phyloP scores from a whole-genome alignment of 2,329 filamentous ascomycete genomes.

The Beauveria varroae region DNA sequence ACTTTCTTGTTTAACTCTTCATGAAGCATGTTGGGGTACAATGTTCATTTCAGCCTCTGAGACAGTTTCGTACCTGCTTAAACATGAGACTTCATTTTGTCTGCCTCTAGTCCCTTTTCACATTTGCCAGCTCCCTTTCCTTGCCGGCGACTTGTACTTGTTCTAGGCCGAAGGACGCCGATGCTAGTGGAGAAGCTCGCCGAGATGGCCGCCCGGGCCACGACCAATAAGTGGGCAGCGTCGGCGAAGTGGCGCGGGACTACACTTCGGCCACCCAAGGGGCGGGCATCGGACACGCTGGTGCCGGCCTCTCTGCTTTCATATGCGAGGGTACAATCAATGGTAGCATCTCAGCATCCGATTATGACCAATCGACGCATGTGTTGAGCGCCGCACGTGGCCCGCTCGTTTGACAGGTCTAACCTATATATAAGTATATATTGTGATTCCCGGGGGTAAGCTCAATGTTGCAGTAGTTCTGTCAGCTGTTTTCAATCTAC shows the following conservation, averaged over 20 bases:
- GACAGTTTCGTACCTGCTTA: too few species aligned
- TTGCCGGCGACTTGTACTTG: not conserved
- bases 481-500: not conserved
- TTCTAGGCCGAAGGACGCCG: not conserved
- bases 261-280: not conserved
- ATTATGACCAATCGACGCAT: not conserved
- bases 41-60: not conserved
- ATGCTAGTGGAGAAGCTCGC: not conserved
- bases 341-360: not conserved
- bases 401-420: not conserved
- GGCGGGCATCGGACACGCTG: not conserved
- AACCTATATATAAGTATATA: not conserved
- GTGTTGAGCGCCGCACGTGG: not conserved
- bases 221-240: not conserved
- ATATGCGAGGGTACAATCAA: not conserved
- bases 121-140: not conserved
- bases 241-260: not conserved
- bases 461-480: too few species aligned
- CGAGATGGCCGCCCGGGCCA: not conserved
- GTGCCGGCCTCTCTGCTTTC: not conserved
- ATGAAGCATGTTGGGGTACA: not conserved
- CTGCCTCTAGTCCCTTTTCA: not conserved
- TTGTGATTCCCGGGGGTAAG: too few species aligned
- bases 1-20: not conserved
- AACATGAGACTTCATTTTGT: too few species aligned